Conservation (phyloP, 305 asterid genomes). For the Plantago lanceolata region DNA sequence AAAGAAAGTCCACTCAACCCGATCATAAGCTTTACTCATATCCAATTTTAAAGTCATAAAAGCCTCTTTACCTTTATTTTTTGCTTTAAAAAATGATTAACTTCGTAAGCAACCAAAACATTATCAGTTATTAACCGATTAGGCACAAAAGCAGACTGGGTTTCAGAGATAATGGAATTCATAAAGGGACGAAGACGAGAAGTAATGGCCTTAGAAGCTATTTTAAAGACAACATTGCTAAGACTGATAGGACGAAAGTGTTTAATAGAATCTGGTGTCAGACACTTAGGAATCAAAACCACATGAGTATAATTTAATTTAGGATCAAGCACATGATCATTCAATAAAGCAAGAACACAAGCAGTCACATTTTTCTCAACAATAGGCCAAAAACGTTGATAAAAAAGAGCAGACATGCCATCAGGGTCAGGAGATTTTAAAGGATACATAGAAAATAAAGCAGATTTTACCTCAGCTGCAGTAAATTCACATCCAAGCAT, state of each 20-base stretch:
- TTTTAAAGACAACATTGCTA: not conserved
- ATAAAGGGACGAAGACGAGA: not conserved
- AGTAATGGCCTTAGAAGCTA: not conserved
- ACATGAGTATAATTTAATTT: not conserved
- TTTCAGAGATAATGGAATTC: not conserved
- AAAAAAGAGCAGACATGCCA: conserved; percentile 5
- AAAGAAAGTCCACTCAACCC: not conserved
- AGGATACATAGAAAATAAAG: not conserved
- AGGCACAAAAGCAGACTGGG: not conserved
- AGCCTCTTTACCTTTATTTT: not conserved
- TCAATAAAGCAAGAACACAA: not conserved
- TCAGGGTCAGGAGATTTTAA: not conserved
- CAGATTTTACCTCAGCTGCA: not conserved
- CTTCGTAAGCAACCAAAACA: not conserved
- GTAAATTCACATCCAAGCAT: not conserved
- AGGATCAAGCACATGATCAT: not conserved
- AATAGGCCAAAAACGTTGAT: not conserved
- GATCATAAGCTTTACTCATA: conserved; percentile 7
- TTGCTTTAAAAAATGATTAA: not conserved
- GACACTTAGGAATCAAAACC: not conserved
- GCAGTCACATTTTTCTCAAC: not conserved
- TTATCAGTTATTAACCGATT: not conserved
- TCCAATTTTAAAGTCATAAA: not conserved
- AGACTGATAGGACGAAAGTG: not conserved
- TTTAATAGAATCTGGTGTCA: fast-evolving